Evolutionary conservation across 2,329 filamentous ascomycete genomes (phyloP), one percentile per base, ranked within the genome.

Genomic region (Penicillium sp.): DNA sequence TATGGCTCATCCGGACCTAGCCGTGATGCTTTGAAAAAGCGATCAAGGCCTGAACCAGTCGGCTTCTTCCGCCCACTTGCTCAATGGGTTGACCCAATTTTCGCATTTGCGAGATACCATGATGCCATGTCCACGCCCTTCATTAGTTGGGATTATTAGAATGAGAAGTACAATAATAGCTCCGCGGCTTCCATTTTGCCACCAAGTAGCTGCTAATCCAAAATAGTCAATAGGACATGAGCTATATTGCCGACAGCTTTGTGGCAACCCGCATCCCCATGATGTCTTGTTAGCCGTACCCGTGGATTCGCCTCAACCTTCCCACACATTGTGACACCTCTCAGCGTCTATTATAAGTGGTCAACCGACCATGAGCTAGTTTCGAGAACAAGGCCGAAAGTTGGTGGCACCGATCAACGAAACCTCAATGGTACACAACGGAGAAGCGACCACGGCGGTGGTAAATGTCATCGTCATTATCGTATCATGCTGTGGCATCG

Each of bases 391-490:
- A 26, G 22, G 46, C 2, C 38, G 59, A 62, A 65, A 62, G 64
- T 54, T 22, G 45, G 64, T 69, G 66, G 66, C 61, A 65, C 61
- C 14, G 48, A 14, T 26, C 19, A 28, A 33, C 45, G 57, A 53
- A 28, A 30, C 25, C 58, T 52, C 40, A 46, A 25, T 63, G 60
- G 62, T 58, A 59, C 33, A 67, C 25, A 66, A 57, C 60, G 60
- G 63, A 61, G 63, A 59, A 64, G 57, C 14, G 33, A 40, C 57
- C 51, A 60, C 38, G 57, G 59, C 64, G 57, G 45, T 65, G 65
- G 55, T 65, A 53, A 67, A 64, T 70, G 59, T 66, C 53, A 53
- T 70, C 73, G 72, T 75, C 73, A 75, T 74, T 45, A 58, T 61
- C 60, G 49, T 63, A 66, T 73, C 73, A 74, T 72, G 46, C 19